Evolutionary conservation across 2,329 filamentous ascomycete genomes (phyloP), one percentile per base, ranked within the genome.

Genomic region (Talaromyces sp.): DNA sequence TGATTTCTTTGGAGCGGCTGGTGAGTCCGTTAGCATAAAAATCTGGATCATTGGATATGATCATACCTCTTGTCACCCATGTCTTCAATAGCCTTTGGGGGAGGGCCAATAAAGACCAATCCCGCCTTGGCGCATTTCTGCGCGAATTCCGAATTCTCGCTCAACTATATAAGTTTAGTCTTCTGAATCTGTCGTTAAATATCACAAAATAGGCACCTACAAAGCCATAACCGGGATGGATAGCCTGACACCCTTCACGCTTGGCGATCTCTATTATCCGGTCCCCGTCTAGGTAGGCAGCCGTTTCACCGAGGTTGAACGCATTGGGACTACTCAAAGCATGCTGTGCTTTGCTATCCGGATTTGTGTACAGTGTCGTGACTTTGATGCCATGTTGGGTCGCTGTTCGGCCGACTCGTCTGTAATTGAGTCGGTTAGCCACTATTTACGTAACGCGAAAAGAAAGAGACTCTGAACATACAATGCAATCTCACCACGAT

Each of bases 171-270:
- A 14, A 37, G 11, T 19, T 43, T 41, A 68, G 64, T 35, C 59
- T 54, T 22, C n/a, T 10, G 31, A 11, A 14, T 19, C 1, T 11
- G 37, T 27, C 49, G 19, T 35, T 9, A 6, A 11, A 2, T 3
- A 22, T 9, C 7, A 35, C 7, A 43, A 14, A 31, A 43, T 27
- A 27, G 24, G 37, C 41, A 71, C 81, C 69, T 78, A 86, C 83
- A 76, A 89, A 99, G 50, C 95, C 95, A 81, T 99, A 99, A 27
- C 95, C 95, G 0, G 95, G 95, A 78, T 99, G 95, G 70, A 99
- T 89, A 4, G 92, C 94, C 75, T 94, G 87, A 73, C 96, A 97
- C 50, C 90, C 90, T 73, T 94, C 87, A 72, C 90, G 84, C 80
- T 93, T 93, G 14, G 94, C 95, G 66, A 97, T 87, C 33, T 87